A percentile compares a stretch with the other conserved stretches of the same genome.
Conservation (phyloP, 495 filamentous ascomycete genomes). For the Penicillium waksmanii region DNA sequence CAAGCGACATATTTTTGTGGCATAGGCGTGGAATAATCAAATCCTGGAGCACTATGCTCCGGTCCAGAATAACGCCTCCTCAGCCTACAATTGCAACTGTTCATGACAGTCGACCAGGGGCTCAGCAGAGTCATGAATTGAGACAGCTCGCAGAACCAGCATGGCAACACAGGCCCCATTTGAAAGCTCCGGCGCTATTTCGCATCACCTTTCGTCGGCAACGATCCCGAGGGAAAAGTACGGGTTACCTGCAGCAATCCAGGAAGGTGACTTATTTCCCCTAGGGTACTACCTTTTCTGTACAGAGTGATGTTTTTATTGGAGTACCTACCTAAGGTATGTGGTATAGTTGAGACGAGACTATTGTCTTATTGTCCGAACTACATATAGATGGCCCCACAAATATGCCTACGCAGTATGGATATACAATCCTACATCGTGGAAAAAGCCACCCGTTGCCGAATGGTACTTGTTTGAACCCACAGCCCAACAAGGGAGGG, state of each 20-base stretch:
- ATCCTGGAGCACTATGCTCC: neutral
- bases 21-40: too few relatives aligned
- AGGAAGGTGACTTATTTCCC: neutral
- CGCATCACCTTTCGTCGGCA: neutral
- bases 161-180: constrained; percentile 4
- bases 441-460: neutral
- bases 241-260: neutral
- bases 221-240: constrained; percentile 2
- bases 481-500: neutral
- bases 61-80: neutral
- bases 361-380: too few relatives aligned
- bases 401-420: neutral
- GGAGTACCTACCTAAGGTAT: too few relatives aligned
- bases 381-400: too few relatives aligned
- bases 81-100: neutral
- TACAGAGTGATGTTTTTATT: too few relatives aligned
- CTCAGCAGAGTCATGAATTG: neutral
- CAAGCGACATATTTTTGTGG: too few relatives aligned
- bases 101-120: neutral
- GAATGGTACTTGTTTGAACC: neutral
- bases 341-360: too few relatives aligned
- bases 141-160: constrained; percentile 1
- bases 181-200: constrained; percentile 1
- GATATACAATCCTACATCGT: too few relatives aligned
- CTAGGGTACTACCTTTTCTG: neutral